Base-by-base conservation (phyloP, 257 asterid genomes). In the Solanum rostratum region DNA sequence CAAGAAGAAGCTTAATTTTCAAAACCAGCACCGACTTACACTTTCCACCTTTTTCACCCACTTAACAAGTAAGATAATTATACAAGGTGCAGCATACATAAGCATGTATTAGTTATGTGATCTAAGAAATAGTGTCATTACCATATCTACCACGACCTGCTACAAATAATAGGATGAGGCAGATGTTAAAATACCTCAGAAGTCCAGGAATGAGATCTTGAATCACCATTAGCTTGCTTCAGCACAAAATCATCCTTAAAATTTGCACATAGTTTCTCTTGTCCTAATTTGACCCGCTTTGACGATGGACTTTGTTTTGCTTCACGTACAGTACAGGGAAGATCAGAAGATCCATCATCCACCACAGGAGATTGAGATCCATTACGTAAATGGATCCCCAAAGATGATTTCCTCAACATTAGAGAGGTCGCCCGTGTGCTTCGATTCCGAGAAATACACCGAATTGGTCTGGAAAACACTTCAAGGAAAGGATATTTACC, bases 281-380 rank as follows among this genome's bases (percentile, higher is more conserved):
- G 90, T 69, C 97, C 97, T 89, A 94, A 88, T 91, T 95, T 95
- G 89, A 95, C 92, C 88, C 98, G 92, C 84, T 95, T 95, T 20
- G 97, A 94, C 14, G 93, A 90, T 7, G 97, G 95, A 79, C 94
- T 94, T 60, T 91, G 97, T 89, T 92, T 93, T 87, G 97, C 97
- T 88, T 94, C 98, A 69, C 90, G 95, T 66, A 95, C 92, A 86
- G 91, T 90, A 89, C 88, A 91, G 10, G 93, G 92, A 9, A 86
- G 91, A 49, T 88, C 98, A 53, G 87, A 83, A 49, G 93, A 89
- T 79, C 92, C 94, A 90, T 92, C 92, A 68, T 91, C 93, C 33
- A 83, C 86, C 76, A 85, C 85, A 62, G 92, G 89, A 49, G 94
- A 87, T 87, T 87, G 92, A 85, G 91, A 88, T 83, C 92, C 91